These are phyloP conservation scores for Naumovozyma dairenensis DNA, from an alignment of 805 yeast genomes.

Conservation along the genomic window DNA sequence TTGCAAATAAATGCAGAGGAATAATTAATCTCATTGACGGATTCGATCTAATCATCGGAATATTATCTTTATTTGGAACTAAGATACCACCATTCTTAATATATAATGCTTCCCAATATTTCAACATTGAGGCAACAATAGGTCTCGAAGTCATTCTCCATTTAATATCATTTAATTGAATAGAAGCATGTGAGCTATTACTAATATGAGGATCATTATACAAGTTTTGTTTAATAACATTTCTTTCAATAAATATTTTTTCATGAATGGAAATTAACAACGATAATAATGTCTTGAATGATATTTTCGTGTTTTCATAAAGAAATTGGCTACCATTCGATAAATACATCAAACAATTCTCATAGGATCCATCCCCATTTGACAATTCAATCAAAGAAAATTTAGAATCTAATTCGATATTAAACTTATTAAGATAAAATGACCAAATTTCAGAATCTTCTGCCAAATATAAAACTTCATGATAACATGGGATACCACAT, in stretches of 20 bases:
- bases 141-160: conserved; percentile 65
- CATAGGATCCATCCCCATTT: conserved; percentile 41
- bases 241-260: conserved; percentile 44
- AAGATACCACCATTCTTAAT: conserved; percentile 54
- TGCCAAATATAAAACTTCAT: conserved; percentile 53
- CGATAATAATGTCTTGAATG: conserved; percentile 38
- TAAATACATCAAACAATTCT: conserved; percentile 38
- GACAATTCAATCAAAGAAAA: conserved; percentile 46
- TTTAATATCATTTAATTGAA: conserved; percentile 40
- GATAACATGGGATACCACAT: conserved; percentile 56
- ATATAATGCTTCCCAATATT: conserved; percentile 59
- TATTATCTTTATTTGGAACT: conserved; percentile 37
- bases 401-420: conserved; percentile 39
- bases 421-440: conserved; percentile 28
- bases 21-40: conserved; percentile 54
- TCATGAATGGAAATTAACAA: conserved; percentile 60
- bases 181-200: conserved; percentile 24
- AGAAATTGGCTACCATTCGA: conserved; percentile 31
- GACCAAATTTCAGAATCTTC: conserved; percentile 45
- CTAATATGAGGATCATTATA: conserved; percentile 15
- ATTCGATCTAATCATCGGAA: conserved; percentile 35
- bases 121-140: conserved; percentile 43
- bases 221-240: conserved; percentile 12
- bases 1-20: conserved; percentile 58
- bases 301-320: conserved; percentile 23